Conservation (phyloP, 495 filamentous ascomycete species). For the Cryomyces antarcticus region DNA sequence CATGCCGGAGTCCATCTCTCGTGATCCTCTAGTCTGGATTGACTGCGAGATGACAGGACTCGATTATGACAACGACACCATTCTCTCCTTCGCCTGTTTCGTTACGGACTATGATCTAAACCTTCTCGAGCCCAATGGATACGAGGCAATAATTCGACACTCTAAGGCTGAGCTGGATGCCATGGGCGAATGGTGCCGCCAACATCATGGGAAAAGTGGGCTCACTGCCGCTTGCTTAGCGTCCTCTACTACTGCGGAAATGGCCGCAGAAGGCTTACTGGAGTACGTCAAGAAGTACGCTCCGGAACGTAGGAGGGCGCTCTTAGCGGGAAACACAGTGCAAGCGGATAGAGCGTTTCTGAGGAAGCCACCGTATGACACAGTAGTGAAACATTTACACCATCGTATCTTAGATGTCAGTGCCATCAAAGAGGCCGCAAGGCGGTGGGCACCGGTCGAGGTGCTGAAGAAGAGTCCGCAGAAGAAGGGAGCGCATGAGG, state of each 20-base stretch:
- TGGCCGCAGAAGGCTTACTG: constrained; percentile 54
- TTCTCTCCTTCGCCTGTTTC: constrained; percentile 87
- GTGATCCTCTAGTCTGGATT: constrained; percentile 61
- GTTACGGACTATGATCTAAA: constrained; percentile 65
- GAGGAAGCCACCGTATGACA: constrained; percentile 45
- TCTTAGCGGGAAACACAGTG: constrained; percentile 82
- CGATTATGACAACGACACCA: constrained; percentile 52
- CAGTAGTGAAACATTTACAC: constrained; percentile 55
- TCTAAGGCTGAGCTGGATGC: constrained; percentile 42
- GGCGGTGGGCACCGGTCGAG: constrained; percentile 51
- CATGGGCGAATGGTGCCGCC: constrained; percentile 58
- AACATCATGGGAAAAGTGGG: constrained; percentile 49
- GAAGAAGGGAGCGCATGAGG: constrained; percentile 65
- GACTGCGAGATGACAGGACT: constrained; percentile 98
- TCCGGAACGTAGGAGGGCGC: constrained; percentile 36
- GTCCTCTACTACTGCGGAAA: constrained; percentile 48
- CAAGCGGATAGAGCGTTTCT: constrained; percentile 81
- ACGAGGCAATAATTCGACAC: constrained; percentile 63
- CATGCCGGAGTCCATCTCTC: constrained; percentile 22
- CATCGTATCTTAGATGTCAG: constrained; percentile 88
- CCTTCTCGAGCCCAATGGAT: constrained; percentile 55
- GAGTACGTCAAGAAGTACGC: constrained; percentile 55
- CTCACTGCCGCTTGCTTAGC: constrained; percentile 56
- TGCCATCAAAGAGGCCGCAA: constrained; percentile 68
- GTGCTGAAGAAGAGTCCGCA: constrained; percentile 37